Evolutionary conservation across 108 stramenopile species (phyloP), one percentile per base, ranked within the genome.

Genomic region (Pseudonitzschia multistriata): DNA sequence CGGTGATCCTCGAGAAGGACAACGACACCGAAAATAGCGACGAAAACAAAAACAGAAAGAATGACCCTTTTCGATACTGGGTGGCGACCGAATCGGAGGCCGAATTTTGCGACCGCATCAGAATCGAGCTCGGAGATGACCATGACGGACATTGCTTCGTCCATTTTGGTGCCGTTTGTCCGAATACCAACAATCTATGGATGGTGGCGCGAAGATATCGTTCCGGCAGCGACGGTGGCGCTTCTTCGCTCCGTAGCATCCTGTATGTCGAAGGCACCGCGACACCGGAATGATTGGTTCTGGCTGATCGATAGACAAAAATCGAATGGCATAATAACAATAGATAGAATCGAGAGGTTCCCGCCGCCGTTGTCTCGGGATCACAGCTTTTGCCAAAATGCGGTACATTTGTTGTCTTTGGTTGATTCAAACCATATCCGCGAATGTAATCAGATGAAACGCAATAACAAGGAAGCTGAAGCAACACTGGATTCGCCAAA

Each of bases 21-120:
- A 6, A 29, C 59, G 59, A 61, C 6, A 14, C 7, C 29, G 6
- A 35, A 3, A 36, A 17, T 11, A 35, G 11, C 6, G n/a, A n/a
- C 3, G 49, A 49, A 17, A 39, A 3, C 5, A 13, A 4, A 14
- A 8, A 63, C n/a, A 39, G 39, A n/a, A 22, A 4, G 3, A 22
- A 36, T n/a, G 33, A 34, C 17, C 6, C 11, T 10, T n/a, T 37
- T 27, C 14, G 62, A 5, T 28, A 33, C 29, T 63, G 62, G 62
- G 25, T 27, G 37, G 17, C 22, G 5, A 15, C 62, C 14, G 36
- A 63, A 40, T 40, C 62, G 19, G 62, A 28, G 13, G 35, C 11
- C 29, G 62, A 63, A 11, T 63, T 63, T 40, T 37, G 22, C 62
- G 6, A 63, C 21, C 39, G 62, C 19, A 14, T 63, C 17, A 10